phyloP scores from a whole-genome alignment of 192 early-diverging fungal species.

The Podila clonocystis region DNA sequence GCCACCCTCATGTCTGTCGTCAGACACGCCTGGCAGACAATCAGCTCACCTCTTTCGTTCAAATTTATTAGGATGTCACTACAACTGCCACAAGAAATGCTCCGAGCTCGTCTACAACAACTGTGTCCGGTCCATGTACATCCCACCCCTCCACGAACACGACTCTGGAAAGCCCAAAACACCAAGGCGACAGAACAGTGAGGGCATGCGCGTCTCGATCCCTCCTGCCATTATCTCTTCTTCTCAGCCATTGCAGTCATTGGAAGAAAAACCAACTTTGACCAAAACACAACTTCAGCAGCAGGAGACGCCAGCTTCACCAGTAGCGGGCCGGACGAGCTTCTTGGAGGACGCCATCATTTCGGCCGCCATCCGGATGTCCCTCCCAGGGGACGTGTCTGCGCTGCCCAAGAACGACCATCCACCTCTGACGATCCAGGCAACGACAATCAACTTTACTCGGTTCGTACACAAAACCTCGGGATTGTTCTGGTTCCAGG shows the following conservation, averaged over 20 bases:
- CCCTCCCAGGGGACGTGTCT: conserved; percentile 31
- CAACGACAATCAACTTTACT: conserved; percentile 75
- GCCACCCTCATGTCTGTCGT: neutral
- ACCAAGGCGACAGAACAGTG: conserved; percentile 16
- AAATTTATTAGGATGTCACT: conserved; percentile 42
- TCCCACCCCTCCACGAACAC: conserved; percentile 10
- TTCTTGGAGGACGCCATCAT: conserved; percentile 49
- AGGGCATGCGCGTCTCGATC: conserved; percentile 25
- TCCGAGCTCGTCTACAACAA: conserved; percentile 45
- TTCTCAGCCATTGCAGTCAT: conserved; percentile 37
- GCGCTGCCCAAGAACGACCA: conserved; percentile 56
- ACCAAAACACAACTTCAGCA: conserved; percentile 11
- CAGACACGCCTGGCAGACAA: neutral
- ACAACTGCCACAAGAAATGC: conserved; percentile 45
- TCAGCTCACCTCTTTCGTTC: neutral
- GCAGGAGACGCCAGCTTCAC: conserved; percentile 3
- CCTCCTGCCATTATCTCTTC: conserved; percentile 30
- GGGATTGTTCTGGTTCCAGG: conserved; percentile 70
- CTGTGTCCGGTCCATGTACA: conserved; percentile 32
- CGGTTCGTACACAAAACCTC: conserved; percentile 73
- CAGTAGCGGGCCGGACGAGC: conserved; percentile 18
- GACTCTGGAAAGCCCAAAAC: neutral
- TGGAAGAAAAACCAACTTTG: conserved; percentile 40
- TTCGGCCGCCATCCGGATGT: conserved; percentile 46
- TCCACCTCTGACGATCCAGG: conserved; percentile 70